phyloP scores from a whole-genome alignment of 805 yeast species.

The Schizosaccharomyces octosporus region DNA sequence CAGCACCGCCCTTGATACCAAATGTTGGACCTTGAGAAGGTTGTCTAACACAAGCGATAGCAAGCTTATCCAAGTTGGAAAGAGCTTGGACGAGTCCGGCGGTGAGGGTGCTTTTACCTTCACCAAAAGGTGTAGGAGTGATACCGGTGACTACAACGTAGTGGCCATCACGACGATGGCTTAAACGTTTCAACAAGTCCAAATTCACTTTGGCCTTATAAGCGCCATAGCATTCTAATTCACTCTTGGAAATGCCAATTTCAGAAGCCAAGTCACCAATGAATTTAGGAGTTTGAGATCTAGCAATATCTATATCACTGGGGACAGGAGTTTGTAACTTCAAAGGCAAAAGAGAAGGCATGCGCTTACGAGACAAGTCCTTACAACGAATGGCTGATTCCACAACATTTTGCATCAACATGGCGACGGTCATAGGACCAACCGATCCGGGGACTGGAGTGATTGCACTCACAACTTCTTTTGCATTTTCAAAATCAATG shows the following conservation, averaged over 20 bases:
- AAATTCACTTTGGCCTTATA: slow-evolving; percentile 72
- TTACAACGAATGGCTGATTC: slow-evolving; percentile 47
- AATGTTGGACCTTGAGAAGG: slow-evolving; percentile 98
- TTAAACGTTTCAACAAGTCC: slow-evolving; percentile 42
- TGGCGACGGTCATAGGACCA: slow-evolving; percentile 97
- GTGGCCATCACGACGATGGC: slow-evolving; percentile 43
- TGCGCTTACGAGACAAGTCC: slow-evolving; percentile 21
- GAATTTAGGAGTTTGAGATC: slow-evolving; percentile 69
- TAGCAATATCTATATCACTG: slow-evolving; percentile 69
- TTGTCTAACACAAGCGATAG: slow-evolving; percentile 88
- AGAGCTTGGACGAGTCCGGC: slow-evolving; percentile 91
- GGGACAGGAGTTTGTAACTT: slow-evolving; percentile 48
- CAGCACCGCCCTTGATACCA: slow-evolving; percentile 98
- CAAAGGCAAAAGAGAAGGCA: slow-evolving; percentile 32
- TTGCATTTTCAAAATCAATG: slow-evolving; percentile 55
- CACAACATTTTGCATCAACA: slow-evolving; percentile 66
- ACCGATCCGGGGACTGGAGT: slow-evolving; percentile 99
- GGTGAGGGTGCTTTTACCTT: slow-evolving; percentile 91
- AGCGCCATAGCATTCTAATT: slow-evolving; percentile 71
- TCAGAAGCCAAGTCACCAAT: slow-evolving; percentile 54
- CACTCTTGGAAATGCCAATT: slow-evolving; percentile 51
- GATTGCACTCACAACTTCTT: slow-evolving; percentile 36
- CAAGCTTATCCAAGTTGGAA: slow-evolving; percentile 58
- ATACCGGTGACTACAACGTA: slow-evolving; percentile 88
- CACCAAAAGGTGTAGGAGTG: slow-evolving; percentile 95